Conservation (phyloP, 495 filamentous ascomycete genomes). For the Annulohypoxylon moriforme region DNA sequence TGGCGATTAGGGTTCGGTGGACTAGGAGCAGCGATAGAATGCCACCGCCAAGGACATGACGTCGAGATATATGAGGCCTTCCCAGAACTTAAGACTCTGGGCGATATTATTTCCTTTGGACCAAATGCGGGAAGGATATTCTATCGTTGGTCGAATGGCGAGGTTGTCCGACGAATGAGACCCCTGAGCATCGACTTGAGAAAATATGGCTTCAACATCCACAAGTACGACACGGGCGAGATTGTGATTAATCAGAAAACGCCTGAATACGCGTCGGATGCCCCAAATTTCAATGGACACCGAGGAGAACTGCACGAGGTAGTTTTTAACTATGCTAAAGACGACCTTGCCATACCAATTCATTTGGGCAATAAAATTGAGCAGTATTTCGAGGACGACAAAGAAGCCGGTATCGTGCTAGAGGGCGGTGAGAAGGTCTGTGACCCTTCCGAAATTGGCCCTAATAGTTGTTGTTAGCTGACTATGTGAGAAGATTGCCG, state of each 20-base stretch:
- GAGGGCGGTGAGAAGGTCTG: constrained; percentile 61
- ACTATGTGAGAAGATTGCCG: constrained; percentile 48
- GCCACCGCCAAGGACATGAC: constrained; percentile 68
- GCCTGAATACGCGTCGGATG: constrained; percentile 57
- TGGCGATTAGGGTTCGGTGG: constrained; percentile 63
- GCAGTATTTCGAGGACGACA: constrained; percentile 68
- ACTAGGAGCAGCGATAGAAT: constrained; percentile 70
- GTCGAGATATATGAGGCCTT: constrained; percentile 70
- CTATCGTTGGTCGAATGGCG: constrained; percentile 61
- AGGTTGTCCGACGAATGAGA: constrained; percentile 59
- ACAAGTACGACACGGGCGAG: constrained; percentile 71
- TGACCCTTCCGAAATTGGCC: not conserved
- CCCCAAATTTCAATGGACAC: constrained; percentile 70
- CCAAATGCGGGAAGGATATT: constrained; percentile 69
- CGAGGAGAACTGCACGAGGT: constrained; percentile 69
- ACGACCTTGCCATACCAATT: constrained; percentile 67
- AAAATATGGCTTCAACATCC: constrained; percentile 68
- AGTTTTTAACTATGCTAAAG: constrained; percentile 67
- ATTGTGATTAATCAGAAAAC: constrained; percentile 66
- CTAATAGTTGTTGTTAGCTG: not conserved
- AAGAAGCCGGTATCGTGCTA: constrained; percentile 64
- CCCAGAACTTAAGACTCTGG: constrained; percentile 66
- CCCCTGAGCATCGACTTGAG: constrained; percentile 63
- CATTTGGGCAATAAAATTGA: constrained; percentile 63
- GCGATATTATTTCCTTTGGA: constrained; percentile 74